Base-by-base conservation (phyloP, 2,329 filamentous ascomycete species). In the Trichoderma arundinaceum region DNA sequence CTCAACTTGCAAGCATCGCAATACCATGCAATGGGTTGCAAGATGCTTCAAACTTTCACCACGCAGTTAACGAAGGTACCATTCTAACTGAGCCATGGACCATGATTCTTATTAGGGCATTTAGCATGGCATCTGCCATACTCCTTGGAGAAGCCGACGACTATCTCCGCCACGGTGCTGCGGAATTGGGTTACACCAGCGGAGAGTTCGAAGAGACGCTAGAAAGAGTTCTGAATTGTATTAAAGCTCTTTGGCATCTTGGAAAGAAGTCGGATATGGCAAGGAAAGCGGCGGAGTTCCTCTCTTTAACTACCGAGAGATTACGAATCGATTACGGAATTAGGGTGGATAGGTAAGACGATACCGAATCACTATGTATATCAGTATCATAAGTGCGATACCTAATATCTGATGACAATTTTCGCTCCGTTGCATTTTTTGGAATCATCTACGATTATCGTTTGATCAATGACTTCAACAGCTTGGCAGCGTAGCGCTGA, bases 251-350 rank as follows among this genome's bases (percentile, higher is more conserved):
- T 22, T 54, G 51, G 51, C 35, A 54, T 54, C 17, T 54, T n/a
- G 51, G 51, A 15, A 54, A 54, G 6, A 54, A 54, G 51, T 54
- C 51, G 7, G 51, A 54, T 22, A 54, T 54, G 51, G 51, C 51
- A 3, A 39, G 51, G 15, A 39, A 39, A 22, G 35, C 51, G 35
- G 51, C 51, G 9, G 51, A 39, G 7, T 54, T 54, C 22, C 51
- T 54, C n/a, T 54, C 51, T 7, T 22, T 41, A 7, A 39, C 33
- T 13, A 54, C 15, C 1, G 51, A 54, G 33, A 39, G 33, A 54
- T 15, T 54, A 39, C 15, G 17, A 22, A 28, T 19, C 13, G 51
- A 54, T 3, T 54, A 54, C 10, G 51, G 51, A 39, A 39, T 39
- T 13, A n/a, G 33, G 4, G 8, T 19, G 17, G 7, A 28, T 49